Evolutionary conservation across 352 stramenopile species (phyloP), one percentile per base, ranked within the genome.

Genomic region (Pythium brassicae): DNA sequence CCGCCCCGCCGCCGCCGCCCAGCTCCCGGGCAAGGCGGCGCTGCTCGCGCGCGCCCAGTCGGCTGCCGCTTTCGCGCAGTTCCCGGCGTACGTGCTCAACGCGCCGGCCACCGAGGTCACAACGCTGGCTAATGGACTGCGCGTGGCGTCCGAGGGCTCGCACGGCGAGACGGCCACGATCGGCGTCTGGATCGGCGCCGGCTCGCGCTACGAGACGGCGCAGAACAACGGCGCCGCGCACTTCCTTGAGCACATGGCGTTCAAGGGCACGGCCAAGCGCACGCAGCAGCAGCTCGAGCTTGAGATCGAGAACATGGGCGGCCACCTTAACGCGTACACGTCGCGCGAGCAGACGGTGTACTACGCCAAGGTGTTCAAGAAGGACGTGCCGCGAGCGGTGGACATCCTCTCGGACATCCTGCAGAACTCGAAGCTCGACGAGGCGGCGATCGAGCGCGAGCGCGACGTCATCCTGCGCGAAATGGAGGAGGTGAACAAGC

Each of bases 191-290:
- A 98, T 99, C 65, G 95, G 97, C 70, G 89, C 95, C 10, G 95
- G 96, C 56, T 98, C 83, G 50, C 88, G 98, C 56, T 99, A 99
- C 76, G 98, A 99, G 88, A 99, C 95, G 3, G 83, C 78, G 20
- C 68, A 95, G 63, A 99, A 99, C 84, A 99, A 99, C 71, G 98
- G 98, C 56, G 95, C 96, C 7, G 97, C 97, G 17, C 98, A 99
- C 78, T 99, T 99, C 69, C 62, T 99, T 54, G 98, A 99, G 86
- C 98, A 99, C 85, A 99, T 99, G 95, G 94, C 96, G 46, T 99
- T 99, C 85, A 99, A 99, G 81, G 98, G 98, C 66, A 99, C 98
- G 35, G 71, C 71, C 34, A 97, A 96, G 65, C 84, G 97, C 57
- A 99, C 92, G 46, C 97, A 99, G 81, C 91, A 97, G 70, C 80